These are phyloP conservation scores for Serendipita sp. DNA, from an alignment of 768 basidiomycete species.

Conservation along the genomic window DNA sequence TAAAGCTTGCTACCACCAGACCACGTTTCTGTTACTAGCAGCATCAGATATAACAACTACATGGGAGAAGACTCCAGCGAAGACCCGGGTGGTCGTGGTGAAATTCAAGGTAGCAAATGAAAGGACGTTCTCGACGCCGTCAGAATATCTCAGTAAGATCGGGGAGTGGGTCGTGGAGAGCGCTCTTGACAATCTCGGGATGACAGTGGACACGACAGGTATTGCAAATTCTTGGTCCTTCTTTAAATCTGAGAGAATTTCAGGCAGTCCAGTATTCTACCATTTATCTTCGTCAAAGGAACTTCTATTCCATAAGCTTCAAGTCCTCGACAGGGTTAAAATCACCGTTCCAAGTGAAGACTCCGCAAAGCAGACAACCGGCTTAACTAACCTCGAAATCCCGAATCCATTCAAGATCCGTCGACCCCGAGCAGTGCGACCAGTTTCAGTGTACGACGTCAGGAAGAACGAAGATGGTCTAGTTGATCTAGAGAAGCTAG, in stretches of 20 bases:
- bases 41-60: slow-evolving; percentile 7
- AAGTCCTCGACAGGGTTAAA: slow-evolving; percentile 1
- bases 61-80: not conserved
- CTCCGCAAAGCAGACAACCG: not conserved
- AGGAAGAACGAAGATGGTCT: not conserved
- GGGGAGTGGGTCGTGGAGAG: slow-evolving; percentile 43
- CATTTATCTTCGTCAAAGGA: not conserved
- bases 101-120: slow-evolving; percentile 9
- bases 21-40: slow-evolving; percentile 10
- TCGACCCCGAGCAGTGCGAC: not conserved
- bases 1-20: slow-evolving; percentile 5
- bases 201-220: slow-evolving; percentile 25
- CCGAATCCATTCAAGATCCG: not conserved
- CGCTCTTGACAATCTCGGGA: slow-evolving; percentile 27
- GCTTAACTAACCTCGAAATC: not conserved
- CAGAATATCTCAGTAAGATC: slow-evolving; percentile 26
- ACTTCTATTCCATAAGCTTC: not conserved
- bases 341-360: not conserved
- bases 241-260: not conserved
- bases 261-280: not conserved
- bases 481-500: not conserved
- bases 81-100: slow-evolving; percentile 12
- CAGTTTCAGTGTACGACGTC: not conserved
- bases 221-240: not conserved
- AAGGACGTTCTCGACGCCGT: not conserved